These are phyloP conservation scores for Annulohypoxylon bovei DNA, from an alignment of 495 filamentous ascomycete species.

Conservation along the genomic window DNA sequence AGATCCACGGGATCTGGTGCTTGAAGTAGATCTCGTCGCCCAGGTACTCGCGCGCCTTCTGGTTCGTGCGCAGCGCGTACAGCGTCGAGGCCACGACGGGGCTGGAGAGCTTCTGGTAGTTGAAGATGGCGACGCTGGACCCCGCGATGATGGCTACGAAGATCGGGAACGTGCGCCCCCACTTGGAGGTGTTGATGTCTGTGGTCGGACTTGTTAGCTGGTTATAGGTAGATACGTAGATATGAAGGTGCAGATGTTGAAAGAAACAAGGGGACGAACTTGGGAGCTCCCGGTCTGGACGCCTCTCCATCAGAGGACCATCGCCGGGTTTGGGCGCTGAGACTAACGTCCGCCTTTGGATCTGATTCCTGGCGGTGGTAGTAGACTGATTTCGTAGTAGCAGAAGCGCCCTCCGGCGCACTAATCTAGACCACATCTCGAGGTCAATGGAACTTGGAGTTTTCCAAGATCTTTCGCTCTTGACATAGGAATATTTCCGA, in stretches of 20 bases:
- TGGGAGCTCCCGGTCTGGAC: slow-evolving; percentile 83
- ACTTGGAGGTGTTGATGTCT: slow-evolving; percentile 53
- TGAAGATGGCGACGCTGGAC: slow-evolving; percentile 88
- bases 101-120: slow-evolving; percentile 92
- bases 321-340: slow-evolving; percentile 61
- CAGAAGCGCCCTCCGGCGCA: slow-evolving; percentile 45
- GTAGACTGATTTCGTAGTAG: slow-evolving; percentile 29
- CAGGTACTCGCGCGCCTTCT: slow-evolving; percentile 74
- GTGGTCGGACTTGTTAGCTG: neutral
- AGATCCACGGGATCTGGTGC: slow-evolving; percentile 89
- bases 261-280: slow-evolving; percentile 53
- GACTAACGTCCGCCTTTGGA: slow-evolving; percentile 50
- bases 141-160: slow-evolving; percentile 68
- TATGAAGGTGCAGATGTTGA: neutral
- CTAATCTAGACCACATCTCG: slow-evolving; percentile 53
- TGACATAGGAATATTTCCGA: neutral
- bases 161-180: slow-evolving; percentile 61
- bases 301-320: slow-evolving; percentile 81
- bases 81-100: slow-evolving; percentile 85
- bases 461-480: slow-evolving; percentile 21
- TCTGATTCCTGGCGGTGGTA: slow-evolving; percentile 18
- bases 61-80: slow-evolving; percentile 87
- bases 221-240: neutral
- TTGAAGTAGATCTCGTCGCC: slow-evolving; percentile 95
- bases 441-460: slow-evolving; percentile 14